Base-by-base conservation (phyloP, 169 alveolate species). In the Eimeria acervulina region DNA sequence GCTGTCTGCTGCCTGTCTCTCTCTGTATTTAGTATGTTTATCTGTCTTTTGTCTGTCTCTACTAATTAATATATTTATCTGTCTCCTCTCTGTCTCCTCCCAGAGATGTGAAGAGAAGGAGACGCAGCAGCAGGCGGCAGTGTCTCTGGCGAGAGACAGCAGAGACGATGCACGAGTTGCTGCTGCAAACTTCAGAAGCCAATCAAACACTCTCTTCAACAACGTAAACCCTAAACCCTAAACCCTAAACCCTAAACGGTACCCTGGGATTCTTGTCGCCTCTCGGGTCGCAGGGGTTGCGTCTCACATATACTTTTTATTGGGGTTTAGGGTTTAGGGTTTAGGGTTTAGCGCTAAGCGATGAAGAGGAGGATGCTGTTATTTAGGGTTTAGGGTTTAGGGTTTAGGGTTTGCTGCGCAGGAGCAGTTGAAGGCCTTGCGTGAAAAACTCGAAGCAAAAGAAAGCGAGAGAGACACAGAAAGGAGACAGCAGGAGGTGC, bases 391-490 rank as follows among this genome's bases (percentile, higher is more conserved):
- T 63, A 63, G 74, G 74, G 74, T 63, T 63, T 63, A 63, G 74
- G 74, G 74, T 63, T 63, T 63, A 63, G 83, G 52, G 83, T 72
- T 72, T 72, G 83, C 17, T 13, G 13, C 21, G 7, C 83, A 72
- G 88, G 63, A 78, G 63, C 88, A 78, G 63, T 61, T 78, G 88
- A 78, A 42, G 63, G 88, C 8, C 3, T 42, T 78, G 88, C 59
- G 63, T 55, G 88, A 78, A 61, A 36, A 78, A 28, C 31, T 78
- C 36, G 63, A 4, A 19, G 88, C 88, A 55, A 78, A 78, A 55
- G 88, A 78, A 28, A n/a, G 88, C 5, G 66, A 78, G 88, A 78
- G 88, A 21, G 88, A 36, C 7, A 61, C 28, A 10, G 88, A 78
- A 55, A 33, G 38, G 88, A 36, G 28, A 28, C 88, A 78, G 38